Conservation (phyloP, 192 early-diverging fungal genomes). For the Backusella tarrabulga region DNA sequence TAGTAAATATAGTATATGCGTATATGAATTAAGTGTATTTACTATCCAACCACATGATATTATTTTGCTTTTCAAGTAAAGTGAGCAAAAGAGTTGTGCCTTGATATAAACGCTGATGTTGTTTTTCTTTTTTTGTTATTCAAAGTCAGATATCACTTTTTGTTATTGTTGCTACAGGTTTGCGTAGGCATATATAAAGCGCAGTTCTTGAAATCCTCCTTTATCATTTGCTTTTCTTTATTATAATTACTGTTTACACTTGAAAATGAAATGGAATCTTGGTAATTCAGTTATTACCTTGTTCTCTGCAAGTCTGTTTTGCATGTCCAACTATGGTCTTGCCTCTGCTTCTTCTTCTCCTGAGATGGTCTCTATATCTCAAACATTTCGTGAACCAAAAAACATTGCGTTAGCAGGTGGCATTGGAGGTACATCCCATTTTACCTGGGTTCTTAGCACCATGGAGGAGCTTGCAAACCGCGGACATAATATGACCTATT, state of each 20-base stretch:
- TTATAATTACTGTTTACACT: not conserved
- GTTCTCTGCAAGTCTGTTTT: not conserved
- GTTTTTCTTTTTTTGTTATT: not conserved
- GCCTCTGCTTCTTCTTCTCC: not conserved
- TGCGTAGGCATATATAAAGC: not conserved
- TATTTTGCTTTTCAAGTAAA: not conserved
- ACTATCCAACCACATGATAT: not conserved
- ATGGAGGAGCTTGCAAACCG: not conserved
- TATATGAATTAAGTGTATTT: not conserved
- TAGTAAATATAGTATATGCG: too few species aligned
- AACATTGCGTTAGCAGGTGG: constrained; percentile 8
- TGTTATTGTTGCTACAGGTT: not conserved
- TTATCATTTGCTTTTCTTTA: not conserved
- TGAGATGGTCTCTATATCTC: not conserved
- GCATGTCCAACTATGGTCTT: not conserved
- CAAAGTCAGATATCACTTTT: not conserved
- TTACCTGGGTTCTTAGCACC: not conserved
- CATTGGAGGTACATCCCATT: not conserved
- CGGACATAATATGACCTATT: not conserved
- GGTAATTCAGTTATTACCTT: not conserved
- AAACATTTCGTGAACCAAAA: not conserved
- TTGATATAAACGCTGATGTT: not conserved
- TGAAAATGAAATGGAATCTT: not conserved
- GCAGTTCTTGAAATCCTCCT: not conserved
- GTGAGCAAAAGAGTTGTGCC: not conserved